These are phyloP conservation scores for Chrysanthemum lavandulifolium DNA, from an alignment of 129 eudicot genomes.

Conservation along the genomic window DNA sequence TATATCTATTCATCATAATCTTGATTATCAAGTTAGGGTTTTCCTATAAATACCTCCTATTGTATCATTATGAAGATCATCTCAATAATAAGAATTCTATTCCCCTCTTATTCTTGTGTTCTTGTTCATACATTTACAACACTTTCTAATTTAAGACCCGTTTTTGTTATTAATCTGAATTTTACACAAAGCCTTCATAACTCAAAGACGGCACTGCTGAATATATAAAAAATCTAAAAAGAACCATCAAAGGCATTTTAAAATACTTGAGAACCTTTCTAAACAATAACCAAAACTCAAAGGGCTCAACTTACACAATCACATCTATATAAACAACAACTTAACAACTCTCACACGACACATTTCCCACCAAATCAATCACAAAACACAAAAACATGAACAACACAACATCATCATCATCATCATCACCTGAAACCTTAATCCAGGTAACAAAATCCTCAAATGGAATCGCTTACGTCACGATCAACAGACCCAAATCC, in stretches of 20 bases:
- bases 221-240: not conserved
- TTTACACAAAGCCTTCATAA: too few relatives aligned
- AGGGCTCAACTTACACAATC: not conserved
- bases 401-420: not conserved
- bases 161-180: too few relatives aligned
- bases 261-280: not conserved
- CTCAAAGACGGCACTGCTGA: too few relatives aligned
- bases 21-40: too few relatives aligned
- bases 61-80: too few relatives aligned
- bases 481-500: slow-evolving; percentile 82
- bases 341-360: slow-evolving; percentile 5
- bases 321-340: not conserved
- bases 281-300: too few relatives aligned
- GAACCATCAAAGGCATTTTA: not conserved
- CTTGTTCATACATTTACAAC: too few relatives aligned
- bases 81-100: too few relatives aligned
- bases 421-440: slow-evolving; percentile 44
- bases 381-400: slow-evolving; percentile 32
- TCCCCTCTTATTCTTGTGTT: too few relatives aligned
- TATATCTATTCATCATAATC: too few relatives aligned
- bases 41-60: too few relatives aligned
- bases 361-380: slow-evolving; percentile 21
- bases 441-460: slow-evolving; percentile 51
- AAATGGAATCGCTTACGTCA: slow-evolving; percentile 60
- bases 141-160: too few relatives aligned